phyloP scores from a whole-genome alignment of 2,329 filamentous ascomycete species.

The Pseudocercospora fijiensis region DNA sequence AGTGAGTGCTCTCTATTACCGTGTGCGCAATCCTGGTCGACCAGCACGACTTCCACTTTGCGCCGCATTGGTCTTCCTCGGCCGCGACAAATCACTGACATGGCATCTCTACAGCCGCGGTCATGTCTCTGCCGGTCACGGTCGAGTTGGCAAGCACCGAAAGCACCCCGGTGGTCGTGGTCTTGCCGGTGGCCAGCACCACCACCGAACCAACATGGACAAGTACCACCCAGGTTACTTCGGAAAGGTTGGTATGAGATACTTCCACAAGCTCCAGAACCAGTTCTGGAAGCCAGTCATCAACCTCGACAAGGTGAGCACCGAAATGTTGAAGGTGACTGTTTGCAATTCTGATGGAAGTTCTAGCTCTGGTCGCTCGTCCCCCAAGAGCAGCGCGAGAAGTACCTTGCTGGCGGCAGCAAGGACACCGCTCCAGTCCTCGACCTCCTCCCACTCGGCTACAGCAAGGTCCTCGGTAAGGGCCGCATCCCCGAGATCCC shows the following conservation, averaged over 20 bases:
- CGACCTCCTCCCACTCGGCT: constrained; percentile 94
- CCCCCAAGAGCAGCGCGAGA: constrained; percentile 86
- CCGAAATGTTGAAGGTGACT: neutral
- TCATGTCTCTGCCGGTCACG: constrained; percentile 97
- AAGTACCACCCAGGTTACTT: constrained; percentile 99
- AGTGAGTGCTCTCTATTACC: constrained; percentile 54
- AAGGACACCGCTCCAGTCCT: constrained; percentile 96
- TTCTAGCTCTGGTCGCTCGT: constrained; percentile 88
- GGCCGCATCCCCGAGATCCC: constrained; percentile 91
- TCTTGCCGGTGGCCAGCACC: constrained; percentile 99
- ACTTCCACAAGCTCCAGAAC: constrained; percentile 95
- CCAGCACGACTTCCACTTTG: constrained; percentile 4
- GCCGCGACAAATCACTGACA: constrained; percentile 19
- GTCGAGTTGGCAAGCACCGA: constrained; percentile 98
- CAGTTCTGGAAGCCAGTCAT: constrained; percentile 98
- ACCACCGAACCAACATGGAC: constrained; percentile 90
- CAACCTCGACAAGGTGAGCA: constrained; percentile 91
- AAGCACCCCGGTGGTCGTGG: constrained; percentile 77
- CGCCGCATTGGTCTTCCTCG: neutral
- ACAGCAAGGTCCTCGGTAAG: constrained; percentile 99
- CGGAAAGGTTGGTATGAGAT: constrained; percentile 64
- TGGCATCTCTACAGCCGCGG: constrained; percentile 65
- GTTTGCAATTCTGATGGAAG: neutral
- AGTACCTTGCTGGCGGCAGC: constrained; percentile 81
- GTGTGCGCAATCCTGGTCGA: neutral